phyloP scores from a whole-genome alignment of 306 rosid species.

The Rubus parviflorus region DNA sequence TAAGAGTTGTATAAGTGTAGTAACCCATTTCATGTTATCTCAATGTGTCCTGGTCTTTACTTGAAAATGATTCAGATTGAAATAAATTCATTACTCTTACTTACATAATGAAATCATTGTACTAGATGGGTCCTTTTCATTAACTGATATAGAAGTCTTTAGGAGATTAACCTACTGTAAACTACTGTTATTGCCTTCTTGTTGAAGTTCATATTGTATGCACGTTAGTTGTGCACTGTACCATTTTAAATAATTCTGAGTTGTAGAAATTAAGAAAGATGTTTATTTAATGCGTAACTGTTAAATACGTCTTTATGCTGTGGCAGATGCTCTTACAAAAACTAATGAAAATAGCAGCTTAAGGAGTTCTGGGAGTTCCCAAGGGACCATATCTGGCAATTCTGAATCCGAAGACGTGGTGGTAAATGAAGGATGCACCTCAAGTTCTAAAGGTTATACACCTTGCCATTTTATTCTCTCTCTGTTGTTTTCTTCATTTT shows the following conservation, averaged over 20 bases:
- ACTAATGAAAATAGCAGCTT: slow-evolving; percentile 42
- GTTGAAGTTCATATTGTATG: neutral
- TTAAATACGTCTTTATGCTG: slow-evolving; percentile 22
- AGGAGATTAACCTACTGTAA: neutral
- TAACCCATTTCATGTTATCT: neutral
- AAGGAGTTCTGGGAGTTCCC: slow-evolving; percentile 45
- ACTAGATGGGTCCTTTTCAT: neutral
- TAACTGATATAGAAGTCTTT: neutral
- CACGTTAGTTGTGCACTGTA: neutral
- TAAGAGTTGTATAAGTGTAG: neutral
- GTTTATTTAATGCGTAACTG: slow-evolving; percentile 18
- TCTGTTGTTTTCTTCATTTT: neutral
- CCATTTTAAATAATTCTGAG: neutral
- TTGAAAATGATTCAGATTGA: neutral
- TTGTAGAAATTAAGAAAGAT: neutral
- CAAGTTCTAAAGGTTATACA: slow-evolving; percentile 51
- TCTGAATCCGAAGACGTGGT: slow-evolving; percentile 42
- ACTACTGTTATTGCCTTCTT: neutral
- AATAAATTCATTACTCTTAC: neutral
- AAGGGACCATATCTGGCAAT: slow-evolving; percentile 39
- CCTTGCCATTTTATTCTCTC: slow-evolving; percentile 5
- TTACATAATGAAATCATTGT: neutral
- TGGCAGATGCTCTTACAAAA: slow-evolving; percentile 48
- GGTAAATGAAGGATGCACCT: slow-evolving; percentile 47
- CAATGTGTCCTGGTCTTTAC: neutral